Base-by-base conservation (phyloP, 805 yeast species). In the Ogataea henricii region DNA sequence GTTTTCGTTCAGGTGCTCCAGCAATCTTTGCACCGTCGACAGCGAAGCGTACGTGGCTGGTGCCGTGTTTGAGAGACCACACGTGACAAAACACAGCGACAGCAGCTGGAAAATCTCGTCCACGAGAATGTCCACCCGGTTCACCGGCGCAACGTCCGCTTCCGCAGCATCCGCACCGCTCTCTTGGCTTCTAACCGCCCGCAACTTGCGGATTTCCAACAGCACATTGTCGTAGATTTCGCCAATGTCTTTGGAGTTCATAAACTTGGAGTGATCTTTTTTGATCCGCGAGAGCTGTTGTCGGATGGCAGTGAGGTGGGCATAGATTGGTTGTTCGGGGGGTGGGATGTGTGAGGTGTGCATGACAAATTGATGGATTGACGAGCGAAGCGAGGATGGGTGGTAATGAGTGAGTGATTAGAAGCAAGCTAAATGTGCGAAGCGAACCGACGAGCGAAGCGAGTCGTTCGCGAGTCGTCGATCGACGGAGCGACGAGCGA, bases 11-110 rank as follows among this genome's bases (percentile, higher is more conserved):
- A 92, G 71, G 68, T 92, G 98, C 54, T 82, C 87, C 56, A 94
- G 73, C 48, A 94, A 71, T 56, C 94, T 82, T 67, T 85, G 85
- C 17, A 94, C 96, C 0, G 98, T 89, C 35, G 90, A 77, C 35
- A 92, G 70, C 3, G 96, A 87, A 5, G 96, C 92, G 68, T 87
- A 94, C 1, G 96, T 88, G 4, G 97, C 96, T 1, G 98, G 96
- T 1, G 97, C 96, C 29, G 89, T 79, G 57, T 89, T 85, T 40
- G 87, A 86, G 57, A 89, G 73, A 2, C 99, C 99, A 49, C 95
- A 94, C 2, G 98, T 89, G 60, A 92, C 80, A 66, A 91, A 89
- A 55, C 94, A 86, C 43, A 94, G 74, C 12, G 96, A 86, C 38
- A 92, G 70, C 40, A 94, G 70, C 66, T 92, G 97, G 75, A 92